phyloP scores from a whole-genome alignment of 768 basidiomycete genomes.

The Austroboletus festivus region DNA sequence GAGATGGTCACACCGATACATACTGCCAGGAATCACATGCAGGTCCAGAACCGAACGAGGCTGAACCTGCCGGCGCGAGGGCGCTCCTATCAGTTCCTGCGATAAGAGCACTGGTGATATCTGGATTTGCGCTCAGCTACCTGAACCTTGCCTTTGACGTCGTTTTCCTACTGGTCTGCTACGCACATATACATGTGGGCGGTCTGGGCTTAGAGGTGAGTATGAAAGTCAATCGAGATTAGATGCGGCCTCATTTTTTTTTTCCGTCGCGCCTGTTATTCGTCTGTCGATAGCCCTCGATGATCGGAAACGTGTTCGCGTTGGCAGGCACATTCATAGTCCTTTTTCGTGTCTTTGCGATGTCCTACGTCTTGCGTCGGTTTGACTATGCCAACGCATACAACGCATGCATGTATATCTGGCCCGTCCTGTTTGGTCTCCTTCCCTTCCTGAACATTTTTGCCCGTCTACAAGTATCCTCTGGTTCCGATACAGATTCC shows the following conservation, averaged over 20 bases:
- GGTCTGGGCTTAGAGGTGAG: conserved; percentile 54
- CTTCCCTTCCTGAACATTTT: conserved; percentile 52
- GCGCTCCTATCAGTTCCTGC: conserved; percentile 47
- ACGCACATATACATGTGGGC: conserved; percentile 51
- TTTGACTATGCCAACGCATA: conserved; percentile 39
- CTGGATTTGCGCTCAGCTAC: conserved; percentile 50
- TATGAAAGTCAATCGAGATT: not conserved
- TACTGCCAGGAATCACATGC: too few species aligned
- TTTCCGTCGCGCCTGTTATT: not conserved
- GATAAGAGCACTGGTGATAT: conserved; percentile 49
- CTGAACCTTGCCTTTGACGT: conserved; percentile 57
- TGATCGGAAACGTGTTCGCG: conserved; percentile 37
- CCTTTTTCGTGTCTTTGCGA: too few species aligned
- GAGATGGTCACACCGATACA: too few species aligned
- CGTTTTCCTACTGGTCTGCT: conserved; percentile 65
- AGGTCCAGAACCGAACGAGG: too few species aligned
- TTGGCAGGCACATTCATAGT: conserved; percentile 51
- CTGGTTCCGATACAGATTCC: not conserved
- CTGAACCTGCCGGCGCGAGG: conserved; percentile 26
- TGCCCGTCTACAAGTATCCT: conserved; percentile 29
- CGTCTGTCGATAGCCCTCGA: too few species aligned
- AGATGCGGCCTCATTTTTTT: too few species aligned
- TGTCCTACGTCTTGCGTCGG: conserved; percentile 39
- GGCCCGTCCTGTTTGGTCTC: not conserved
- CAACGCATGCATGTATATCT: too few species aligned